Evolutionary conservation across 768 basidiomycete genomes (phyloP), one percentile per base, ranked within the genome.

Genomic region (Pleurotus eryngii): DNA sequence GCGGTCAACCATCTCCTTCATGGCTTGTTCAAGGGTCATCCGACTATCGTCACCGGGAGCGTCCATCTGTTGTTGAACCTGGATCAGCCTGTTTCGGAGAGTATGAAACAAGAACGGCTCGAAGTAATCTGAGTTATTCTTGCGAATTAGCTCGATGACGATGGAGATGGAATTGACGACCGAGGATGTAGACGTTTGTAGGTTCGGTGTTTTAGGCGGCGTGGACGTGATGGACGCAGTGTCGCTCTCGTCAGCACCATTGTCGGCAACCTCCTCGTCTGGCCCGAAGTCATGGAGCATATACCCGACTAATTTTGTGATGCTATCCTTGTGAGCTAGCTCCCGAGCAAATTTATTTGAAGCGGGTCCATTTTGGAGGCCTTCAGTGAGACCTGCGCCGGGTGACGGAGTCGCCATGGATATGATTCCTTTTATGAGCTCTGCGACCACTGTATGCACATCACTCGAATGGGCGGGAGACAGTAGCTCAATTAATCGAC

Each of bases 81-180:
- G 85, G 61, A 98, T 95, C 37, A 98, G 80, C 46, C 93, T 84
- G 67, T 95, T 95, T 49, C 95, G 86, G 43, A 97, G 74, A 1
- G 92, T 94, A 66, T 97, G 95, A 73, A 97, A 98, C 11, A 98
- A 80, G 70, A 95, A 96, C 4, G 95, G 96, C 72, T 99, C 97
- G 67, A 97, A 95, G 68, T 95, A 98, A 70, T 99, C 96, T 39
- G 95, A 96, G 70, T 98, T 98, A 72, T 98, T 98, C 69, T 98
- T 95, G 53, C 95, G 84, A 62, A 98, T 97, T 40, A 97, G 81
- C 68, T 98, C 96, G 61, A 95, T 89, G 59, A 98, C 78, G 65
- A 98, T 86, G 43, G 89, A 87, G 63, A 95, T 90, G 9, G 92
- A 87, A 61, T 94, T 85, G 24, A 90, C 80, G 54, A 98, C 86